phyloP scores from a whole-genome alignment of 192 early-diverging fungal genomes.

The Pilobolus umbonatus region DNA sequence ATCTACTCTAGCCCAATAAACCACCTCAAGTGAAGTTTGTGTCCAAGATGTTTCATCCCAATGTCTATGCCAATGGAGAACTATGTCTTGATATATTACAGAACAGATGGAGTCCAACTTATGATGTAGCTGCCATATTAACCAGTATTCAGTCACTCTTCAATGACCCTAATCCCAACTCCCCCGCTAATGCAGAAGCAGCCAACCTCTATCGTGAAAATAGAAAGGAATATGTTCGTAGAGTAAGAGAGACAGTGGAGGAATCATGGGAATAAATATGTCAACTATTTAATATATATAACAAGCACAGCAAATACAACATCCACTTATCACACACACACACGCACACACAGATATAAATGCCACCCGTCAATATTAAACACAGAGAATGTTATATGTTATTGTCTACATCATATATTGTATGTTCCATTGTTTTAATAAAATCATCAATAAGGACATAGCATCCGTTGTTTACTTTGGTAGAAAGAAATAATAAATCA shows the following conservation, averaged over 20 bases:
- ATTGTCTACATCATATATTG: no score
- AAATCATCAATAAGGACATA: no score
- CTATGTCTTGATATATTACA: conserved; percentile 97
- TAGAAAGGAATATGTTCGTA: conserved; percentile 86
- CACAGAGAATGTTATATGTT: no score
- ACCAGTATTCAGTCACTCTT: conserved; percentile 93
- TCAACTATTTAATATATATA: no score
- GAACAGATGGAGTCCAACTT: conserved; percentile 97
- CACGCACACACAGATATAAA: no score
- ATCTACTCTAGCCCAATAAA: conserved; percentile 70
- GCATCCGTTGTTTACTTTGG: no score
- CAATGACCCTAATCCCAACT: conserved; percentile 96
- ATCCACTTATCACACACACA: no score
- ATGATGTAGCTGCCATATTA: conserved; percentile 89
- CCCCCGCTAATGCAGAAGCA: conserved; percentile 95
- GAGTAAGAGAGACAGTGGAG: conserved; percentile 90
- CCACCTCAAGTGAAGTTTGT: conserved; percentile 94
- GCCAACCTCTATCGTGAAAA: conserved; percentile 91
- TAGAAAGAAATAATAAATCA: no score
- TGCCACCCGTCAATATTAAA: no score
- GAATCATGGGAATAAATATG: conserved; percentile 74
- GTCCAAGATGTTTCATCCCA: conserved; percentile 96
- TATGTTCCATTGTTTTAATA: no score
- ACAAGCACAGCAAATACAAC: no score
- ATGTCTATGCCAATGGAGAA: conserved; percentile 96